Percentiles rank a stretch among this genome's conserved stretches.
Evolutionary conservation across 78 protist genomes (phyloP).

Genomic region (Dictyostelium capitatum): DNA sequence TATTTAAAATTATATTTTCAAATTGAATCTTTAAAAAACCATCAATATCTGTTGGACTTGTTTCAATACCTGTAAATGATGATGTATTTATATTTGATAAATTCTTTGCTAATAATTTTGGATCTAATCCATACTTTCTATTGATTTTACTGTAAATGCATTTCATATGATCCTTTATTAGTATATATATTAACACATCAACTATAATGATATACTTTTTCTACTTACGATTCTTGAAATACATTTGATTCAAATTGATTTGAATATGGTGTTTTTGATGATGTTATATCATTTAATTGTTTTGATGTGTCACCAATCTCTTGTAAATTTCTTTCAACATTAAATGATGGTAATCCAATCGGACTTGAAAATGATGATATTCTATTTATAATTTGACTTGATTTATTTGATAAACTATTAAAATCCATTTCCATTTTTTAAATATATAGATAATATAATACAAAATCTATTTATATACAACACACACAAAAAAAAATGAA

Average conservation of each 20-base stretch:
- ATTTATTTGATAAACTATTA: conserved; percentile 36
- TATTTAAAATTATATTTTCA: conserved; percentile 40
- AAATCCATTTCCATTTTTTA: conserved; percentile 28
- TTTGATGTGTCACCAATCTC: conserved; percentile 59
- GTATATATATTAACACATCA: not conserved
- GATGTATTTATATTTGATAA: conserved; percentile 37
- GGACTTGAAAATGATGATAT: conserved; percentile 27
- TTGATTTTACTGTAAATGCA: conserved; percentile 34
- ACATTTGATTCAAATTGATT: not conserved
- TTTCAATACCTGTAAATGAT: conserved; percentile 56
- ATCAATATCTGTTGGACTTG: conserved; percentile 54
- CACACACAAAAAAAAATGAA: not conserved
- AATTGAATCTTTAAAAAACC: conserved; percentile 48
- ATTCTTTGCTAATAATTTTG: conserved; percentile 36
- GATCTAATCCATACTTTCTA: conserved; percentile 46
- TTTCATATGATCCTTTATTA: not conserved
- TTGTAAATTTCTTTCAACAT: conserved; percentile 48
- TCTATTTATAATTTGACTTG: conserved; percentile 50
- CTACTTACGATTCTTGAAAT: conserved; percentile 1
- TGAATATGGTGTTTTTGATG: conserved; percentile 32
- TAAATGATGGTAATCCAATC: conserved; percentile 35
- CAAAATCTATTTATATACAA: not conserved
- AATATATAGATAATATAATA: not conserved
- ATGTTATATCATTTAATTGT: conserved; percentile 41
- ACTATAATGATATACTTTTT: no score